Evolutionary conservation across 2,329 filamentous ascomycete species (phyloP), one percentile per base, ranked within the genome.

Genomic region (Verticillium longisporum): DNA sequence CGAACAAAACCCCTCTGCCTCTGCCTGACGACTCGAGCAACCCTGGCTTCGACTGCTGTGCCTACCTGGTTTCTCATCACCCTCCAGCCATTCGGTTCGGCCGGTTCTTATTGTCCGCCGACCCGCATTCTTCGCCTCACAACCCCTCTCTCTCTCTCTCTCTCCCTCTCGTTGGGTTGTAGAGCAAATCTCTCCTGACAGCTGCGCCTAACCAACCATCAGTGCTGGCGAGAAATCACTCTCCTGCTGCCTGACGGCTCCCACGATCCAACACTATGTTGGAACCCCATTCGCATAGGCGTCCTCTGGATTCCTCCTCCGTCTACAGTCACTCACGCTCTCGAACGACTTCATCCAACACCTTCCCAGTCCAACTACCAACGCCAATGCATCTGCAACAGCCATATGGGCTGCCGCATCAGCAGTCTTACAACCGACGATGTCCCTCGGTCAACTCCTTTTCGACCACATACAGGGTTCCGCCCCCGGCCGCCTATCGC

Each of bases 381-480:
- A 66, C 67, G 33, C 71, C 70, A 56, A 73, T 70, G 63, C 70
- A 73, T 61, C 67, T 74, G 32, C 70, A 74, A 65, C 73, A 75
- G 65, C 70, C 72, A 15, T 68, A 68, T 31, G 62, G 65, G 55
- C 65, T 67, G 34, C 62, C 66, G 31, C 66, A 67, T 9, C 72
- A 72, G 61, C 77, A 83, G 67, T 78, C 75, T 59, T 50, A 9
- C 45, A 50, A n/a, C 2, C 81, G 83, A 64, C 81, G 83, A 66
- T 81, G 87, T 72, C 78, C 91, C 74, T 76, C 88, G 74, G 75
- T 92, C 74, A 80, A 90, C 77, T 86, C 83, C 26, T 85, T 86
- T 71, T 89, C 86, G 70, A 92, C 89, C 61, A 79, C 85, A 38
- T 89, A 87, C n/a, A 90, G 86, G 65, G 83, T 87, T 57, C 87